Percentiles rank a stretch among this genome's conserved stretches.
Evolutionary conservation across 306 rosid genomes (phyloP).

Genomic region (Corylus heterophylla): DNA sequence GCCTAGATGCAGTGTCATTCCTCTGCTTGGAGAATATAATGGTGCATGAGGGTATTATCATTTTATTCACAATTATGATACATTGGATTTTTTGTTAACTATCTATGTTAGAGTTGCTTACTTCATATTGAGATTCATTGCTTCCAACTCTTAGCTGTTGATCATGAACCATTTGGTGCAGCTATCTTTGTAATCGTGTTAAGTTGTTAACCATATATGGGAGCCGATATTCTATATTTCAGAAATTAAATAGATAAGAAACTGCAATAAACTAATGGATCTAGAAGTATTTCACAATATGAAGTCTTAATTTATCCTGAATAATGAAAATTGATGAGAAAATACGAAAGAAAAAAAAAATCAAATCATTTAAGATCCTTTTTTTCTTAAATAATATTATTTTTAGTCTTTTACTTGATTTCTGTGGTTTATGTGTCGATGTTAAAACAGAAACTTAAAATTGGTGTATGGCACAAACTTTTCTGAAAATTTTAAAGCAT

Average conservation of each 20-base stretch:
- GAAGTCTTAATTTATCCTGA: not conserved
- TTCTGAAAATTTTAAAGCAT: not conserved
- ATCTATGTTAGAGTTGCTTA: not conserved
- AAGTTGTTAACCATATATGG: not conserved
- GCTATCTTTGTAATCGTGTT: not conserved
- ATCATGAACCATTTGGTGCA: not conserved
- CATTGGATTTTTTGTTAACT: not conserved
- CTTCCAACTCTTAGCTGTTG: not conserved
- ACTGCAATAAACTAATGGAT: not conserved
- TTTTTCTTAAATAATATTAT: not conserved
- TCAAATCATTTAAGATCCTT: not conserved
- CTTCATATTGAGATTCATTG: not conserved
- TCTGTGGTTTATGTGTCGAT: not conserved
- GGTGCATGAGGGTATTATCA: not conserved
- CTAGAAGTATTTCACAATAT: not conserved
- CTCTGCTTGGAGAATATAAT: not conserved
- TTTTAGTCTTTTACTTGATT: not conserved
- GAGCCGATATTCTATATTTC: not conserved
- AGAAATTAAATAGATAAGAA: not conserved
- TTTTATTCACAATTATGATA: not conserved
- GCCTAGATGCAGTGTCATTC: conserved; percentile 2
- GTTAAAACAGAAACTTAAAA: not conserved
- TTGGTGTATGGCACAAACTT: not conserved
- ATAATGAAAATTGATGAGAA: not conserved
- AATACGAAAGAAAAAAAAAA: not conserved